Evolutionary conservation across 1,139 yeast genomes (phyloP), one percentile per base, ranked within the genome.

Genomic region (Candida dubliniensis): DNA sequence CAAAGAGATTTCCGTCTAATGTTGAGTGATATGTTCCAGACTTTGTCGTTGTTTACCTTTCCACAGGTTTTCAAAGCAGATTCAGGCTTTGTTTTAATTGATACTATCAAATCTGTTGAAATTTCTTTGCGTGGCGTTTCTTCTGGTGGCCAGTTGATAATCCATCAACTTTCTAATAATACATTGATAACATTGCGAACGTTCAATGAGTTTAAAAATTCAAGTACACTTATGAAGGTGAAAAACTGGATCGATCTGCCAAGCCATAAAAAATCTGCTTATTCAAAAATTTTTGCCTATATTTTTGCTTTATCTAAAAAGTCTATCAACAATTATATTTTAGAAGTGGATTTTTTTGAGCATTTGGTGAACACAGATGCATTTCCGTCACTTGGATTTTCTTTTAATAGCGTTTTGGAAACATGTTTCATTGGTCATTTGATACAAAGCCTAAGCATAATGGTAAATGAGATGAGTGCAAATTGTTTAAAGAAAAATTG

Each of bases 101-200:
- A 77, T 49, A 78, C 88, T 0, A 77, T 87, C 26, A 79, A 80
- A 46, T 77, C 87, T 0, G 60, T 77, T 11, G 96, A 88, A 56
- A 82, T 87, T 10, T 69, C 86, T 0, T 61, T 85, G 18, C 71
- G 96, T 47, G 95, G 95, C 0, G 58, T 64, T 2, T 49, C 66
- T 3, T 61, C 76, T 8, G 52, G 64, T 2, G 59, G 57, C 0
- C 68, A 71, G 0, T 54, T 82, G 14, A 60, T 87, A 0, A 64
- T 82, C 3, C 70, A 71, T 39, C 89, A 85, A 51, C 56, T 88
- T 2, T 77, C 89, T 0, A 75, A 80, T 47, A 85, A 84, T 47
- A 59, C 77, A 0, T 58, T 86, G 43, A 76, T 83, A 4, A 73
- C 80, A 23, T 63, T 88, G 52, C 67, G 95, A 47, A 75, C 80